Evolutionary conservation across 768 basidiomycete genomes (phyloP).

Genomic region (Auriscalpium vulgare): DNA sequence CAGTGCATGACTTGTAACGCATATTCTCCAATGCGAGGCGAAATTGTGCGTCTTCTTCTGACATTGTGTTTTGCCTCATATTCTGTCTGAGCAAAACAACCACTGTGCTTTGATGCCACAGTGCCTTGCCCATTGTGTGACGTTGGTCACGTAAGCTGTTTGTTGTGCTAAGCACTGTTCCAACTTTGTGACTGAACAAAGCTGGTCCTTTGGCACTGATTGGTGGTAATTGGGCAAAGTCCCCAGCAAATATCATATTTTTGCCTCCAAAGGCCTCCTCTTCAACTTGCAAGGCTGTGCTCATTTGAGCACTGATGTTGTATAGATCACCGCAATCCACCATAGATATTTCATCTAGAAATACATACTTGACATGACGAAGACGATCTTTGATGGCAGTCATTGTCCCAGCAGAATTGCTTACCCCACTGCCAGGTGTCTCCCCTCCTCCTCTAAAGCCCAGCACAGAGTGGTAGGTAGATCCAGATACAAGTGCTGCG

Average conservation of each 20-base stretch:
- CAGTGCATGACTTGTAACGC: constrained; percentile 32
- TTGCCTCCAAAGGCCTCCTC: constrained; percentile 29
- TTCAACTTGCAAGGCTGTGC: constrained; percentile 8
- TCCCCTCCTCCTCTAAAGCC: neutral
- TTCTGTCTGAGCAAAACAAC: constrained; percentile 17
- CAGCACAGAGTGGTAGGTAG: constrained; percentile 17
- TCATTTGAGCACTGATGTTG: constrained; percentile 18
- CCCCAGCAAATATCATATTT: constrained; percentile 38
- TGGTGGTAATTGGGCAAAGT: constrained; percentile 37
- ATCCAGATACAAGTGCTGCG: constrained; percentile 13
- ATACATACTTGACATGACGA: constrained; percentile 29
- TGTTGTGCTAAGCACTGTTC: neutral
- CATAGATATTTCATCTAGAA: constrained; percentile 40
- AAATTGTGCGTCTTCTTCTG: constrained; percentile 21
- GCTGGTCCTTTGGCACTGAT: constrained; percentile 11
- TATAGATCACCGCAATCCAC: constrained; percentile 23
- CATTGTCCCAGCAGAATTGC: neutral
- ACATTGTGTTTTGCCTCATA: constrained; percentile 10
- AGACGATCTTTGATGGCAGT: neutral
- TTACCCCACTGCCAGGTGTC: neutral
- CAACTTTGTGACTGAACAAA: constrained; percentile 14
- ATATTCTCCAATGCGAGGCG: constrained; percentile 28
- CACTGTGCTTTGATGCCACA: constrained; percentile 14
- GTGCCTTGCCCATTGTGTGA: constrained; percentile 7
- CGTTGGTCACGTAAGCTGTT: constrained; percentile 3